A percentile compares a stretch with the other conserved stretches of the same genome.
Conservation (phyloP, 495 filamentous ascomycete species). For the Stereocaulon alpinum region DNA sequence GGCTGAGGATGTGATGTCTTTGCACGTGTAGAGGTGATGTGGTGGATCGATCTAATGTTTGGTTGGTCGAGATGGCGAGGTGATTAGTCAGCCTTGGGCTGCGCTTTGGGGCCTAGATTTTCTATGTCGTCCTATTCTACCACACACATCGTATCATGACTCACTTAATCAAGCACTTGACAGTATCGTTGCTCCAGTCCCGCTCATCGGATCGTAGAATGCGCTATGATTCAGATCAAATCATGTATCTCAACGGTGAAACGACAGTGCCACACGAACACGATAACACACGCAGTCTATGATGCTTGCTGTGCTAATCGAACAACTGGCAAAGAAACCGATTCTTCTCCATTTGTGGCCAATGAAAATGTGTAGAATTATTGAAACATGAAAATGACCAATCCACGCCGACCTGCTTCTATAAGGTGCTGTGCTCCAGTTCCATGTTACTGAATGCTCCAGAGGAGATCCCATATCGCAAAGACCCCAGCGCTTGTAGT, state of each 20-base stretch:
- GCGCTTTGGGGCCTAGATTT: no score
- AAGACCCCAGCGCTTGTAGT: background rate
- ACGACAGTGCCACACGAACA: background rate
- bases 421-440: background rate
- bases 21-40: no score
- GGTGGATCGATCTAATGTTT: no score
- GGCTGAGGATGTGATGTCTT: no score
- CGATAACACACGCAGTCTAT: conserved; percentile 9
- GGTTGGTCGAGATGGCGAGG: no score
- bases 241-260: no score
- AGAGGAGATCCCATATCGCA: background rate
- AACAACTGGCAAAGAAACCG: background rate
- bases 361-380: conserved; percentile 8
- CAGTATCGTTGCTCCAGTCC: background rate
- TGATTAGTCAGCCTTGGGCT: no score
- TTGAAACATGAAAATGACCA: conserved; percentile 5
- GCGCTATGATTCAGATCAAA: no score
- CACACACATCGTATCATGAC: no score
- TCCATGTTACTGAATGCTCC: background rate
- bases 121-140: no score
- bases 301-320: conserved; percentile 5
- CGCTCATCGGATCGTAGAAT: no score
- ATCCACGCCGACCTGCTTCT: conserved; percentile 7
- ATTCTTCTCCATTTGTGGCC: conserved; percentile 1
- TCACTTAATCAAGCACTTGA: no score